A percentile compares a stretch with the other conserved stretches of the same genome.
phyloP scores from a whole-genome alignment of 495 filamentous ascomycete genomes.

The Aspergillus kassunensis region DNA sequence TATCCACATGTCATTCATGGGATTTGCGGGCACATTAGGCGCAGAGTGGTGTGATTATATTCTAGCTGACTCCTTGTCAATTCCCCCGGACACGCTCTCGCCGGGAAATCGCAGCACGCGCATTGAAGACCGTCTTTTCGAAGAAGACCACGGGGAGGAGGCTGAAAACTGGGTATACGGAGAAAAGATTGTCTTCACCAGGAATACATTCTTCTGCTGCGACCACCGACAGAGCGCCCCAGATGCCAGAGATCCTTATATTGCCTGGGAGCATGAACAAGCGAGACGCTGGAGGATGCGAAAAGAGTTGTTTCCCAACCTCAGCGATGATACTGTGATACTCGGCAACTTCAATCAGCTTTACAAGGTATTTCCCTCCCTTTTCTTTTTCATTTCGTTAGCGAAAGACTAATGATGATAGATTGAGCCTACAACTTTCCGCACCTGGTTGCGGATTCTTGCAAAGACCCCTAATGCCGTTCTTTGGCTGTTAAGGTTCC shows the following conservation, averaged over 20 bases:
- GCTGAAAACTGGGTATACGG: constrained; percentile 85
- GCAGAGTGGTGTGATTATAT: constrained; percentile 99
- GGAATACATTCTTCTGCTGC: constrained; percentile 98
- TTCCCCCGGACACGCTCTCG: constrained; percentile 77
- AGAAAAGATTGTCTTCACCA: constrained; percentile 92
- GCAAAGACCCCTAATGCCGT: constrained; percentile 81
- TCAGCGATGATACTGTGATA: constrained; percentile 83
- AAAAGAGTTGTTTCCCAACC: constrained; percentile 83
- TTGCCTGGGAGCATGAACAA: constrained; percentile 86
- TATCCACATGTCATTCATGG: constrained; percentile 99
- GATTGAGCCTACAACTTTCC: constrained; percentile 97
- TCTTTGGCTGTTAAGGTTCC: constrained; percentile 95
- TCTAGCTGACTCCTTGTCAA: constrained; percentile 81
- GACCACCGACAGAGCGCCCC: constrained; percentile 94
- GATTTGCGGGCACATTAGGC: constrained; percentile 92
- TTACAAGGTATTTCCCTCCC: constrained; percentile 71
- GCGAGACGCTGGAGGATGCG: constrained; percentile 85
- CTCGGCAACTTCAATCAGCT: constrained; percentile 98
- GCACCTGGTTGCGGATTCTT: constrained; percentile 93
- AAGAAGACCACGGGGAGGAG: constrained; percentile 62
- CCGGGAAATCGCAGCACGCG: constrained; percentile 70
- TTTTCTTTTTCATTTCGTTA: not conserved
- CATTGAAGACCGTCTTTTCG: constrained; percentile 65
- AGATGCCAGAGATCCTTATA: constrained; percentile 55
- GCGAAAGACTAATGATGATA: constrained; percentile 33